Percentiles rank a stretch among this genome's conserved stretches.
Conservation (phyloP, 2,329 filamentous ascomycete species). For the Neonectria coccinea region DNA sequence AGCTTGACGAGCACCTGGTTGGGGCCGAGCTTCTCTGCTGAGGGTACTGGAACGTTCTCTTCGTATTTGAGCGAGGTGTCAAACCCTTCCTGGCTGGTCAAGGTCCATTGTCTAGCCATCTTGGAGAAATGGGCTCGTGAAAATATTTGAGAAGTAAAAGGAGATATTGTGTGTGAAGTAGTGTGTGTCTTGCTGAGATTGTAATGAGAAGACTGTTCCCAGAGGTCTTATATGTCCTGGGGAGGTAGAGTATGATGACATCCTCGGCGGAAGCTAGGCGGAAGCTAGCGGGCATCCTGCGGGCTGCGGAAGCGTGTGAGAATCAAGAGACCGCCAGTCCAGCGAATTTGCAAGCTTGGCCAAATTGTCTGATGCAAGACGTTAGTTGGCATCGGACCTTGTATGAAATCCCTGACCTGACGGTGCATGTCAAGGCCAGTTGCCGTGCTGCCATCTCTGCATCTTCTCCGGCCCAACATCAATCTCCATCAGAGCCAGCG, state of each 20-base stretch:
- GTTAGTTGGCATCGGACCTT: too few species aligned
- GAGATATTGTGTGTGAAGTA: neutral
- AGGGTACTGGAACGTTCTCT: conserved; percentile 34
- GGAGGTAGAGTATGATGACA: neutral
- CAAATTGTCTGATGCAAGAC: neutral
- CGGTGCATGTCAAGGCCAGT: neutral
- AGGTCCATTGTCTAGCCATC: conserved; percentile 50
- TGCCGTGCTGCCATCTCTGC: conserved; percentile 19
- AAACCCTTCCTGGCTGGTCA: conserved; percentile 50
- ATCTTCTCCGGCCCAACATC: conserved; percentile 31
- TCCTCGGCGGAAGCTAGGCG: neutral
- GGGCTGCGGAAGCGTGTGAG: conserved; percentile 5
- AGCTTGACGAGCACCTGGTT: conserved; percentile 71
- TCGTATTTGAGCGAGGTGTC: conserved; percentile 51
- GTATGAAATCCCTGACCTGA: too few species aligned
- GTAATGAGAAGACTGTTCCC: neutral
- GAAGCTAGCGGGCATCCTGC: conserved; percentile 6
- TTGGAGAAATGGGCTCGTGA: neutral
- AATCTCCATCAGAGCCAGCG: conserved; percentile 29
- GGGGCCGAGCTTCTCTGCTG: conserved; percentile 58
- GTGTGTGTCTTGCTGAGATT: neutral
- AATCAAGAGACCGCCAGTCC: neutral
- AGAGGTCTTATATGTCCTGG: neutral
- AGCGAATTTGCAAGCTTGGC: neutral
- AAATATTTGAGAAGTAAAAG: too few species aligned